phyloP scores from a whole-genome alignment of 345 rosid species.

The Barbarea vulgaris region DNA sequence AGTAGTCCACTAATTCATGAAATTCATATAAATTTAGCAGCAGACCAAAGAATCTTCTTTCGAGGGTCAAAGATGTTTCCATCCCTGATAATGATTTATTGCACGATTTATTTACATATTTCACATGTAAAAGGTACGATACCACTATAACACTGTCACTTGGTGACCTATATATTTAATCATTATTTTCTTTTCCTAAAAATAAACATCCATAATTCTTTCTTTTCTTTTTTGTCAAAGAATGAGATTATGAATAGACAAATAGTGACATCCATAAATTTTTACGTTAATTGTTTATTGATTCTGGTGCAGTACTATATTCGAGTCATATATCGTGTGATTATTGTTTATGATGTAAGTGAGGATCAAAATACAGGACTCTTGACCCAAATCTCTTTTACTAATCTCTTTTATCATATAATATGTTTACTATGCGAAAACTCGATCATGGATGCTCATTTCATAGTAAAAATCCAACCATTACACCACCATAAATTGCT shows the following conservation, averaged over 20 bases:
- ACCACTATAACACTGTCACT: constrained; percentile 28
- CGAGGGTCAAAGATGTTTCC: constrained; percentile 29
- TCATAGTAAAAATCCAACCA: neutral
- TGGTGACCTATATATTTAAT: constrained; percentile 4
- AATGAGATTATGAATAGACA: too few species aligned
- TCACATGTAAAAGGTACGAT: constrained; percentile 23
- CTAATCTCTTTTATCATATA: too few species aligned
- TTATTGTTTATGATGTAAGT: neutral
- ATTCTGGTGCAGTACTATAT: constrained; percentile 13
- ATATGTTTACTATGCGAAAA: neutral
- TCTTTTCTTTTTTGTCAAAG: too few species aligned
- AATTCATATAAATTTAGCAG: neutral
- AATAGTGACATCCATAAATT: too few species aligned
- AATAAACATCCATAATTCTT: neutral
- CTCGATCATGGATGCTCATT: neutral
- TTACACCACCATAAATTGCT: neutral
- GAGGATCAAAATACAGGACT: constrained; percentile 12
- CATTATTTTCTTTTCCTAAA: neutral
- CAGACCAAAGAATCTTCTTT: constrained; percentile 18
- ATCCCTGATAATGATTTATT: constrained; percentile 4
- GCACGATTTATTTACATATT: constrained; percentile 12
- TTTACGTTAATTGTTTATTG: constrained; percentile 9
- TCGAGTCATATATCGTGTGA: neutral
- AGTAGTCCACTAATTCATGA: constrained; percentile 17
- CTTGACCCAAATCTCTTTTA: neutral